Evolutionary conservation across 108 stramenopile species (phyloP).

Genomic region (Heterococcus sp.): DNA sequence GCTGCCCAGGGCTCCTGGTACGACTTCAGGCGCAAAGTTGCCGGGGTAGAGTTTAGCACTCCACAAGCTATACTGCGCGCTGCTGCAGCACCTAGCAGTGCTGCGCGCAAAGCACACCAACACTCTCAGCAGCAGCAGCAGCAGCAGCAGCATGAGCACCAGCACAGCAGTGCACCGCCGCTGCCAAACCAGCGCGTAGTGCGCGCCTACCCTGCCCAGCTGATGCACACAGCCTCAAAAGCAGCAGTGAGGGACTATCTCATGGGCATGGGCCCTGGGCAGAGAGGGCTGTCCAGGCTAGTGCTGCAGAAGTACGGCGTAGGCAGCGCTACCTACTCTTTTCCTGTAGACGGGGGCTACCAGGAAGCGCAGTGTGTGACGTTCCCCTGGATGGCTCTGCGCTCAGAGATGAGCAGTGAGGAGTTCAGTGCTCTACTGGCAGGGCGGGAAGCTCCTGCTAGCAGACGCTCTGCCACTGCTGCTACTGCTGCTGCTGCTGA

Average conservation of each 20-base stretch:
- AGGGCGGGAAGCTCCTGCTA: not conserved
- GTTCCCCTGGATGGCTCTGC: slow-evolving; percentile 85
- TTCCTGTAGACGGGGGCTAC: slow-evolving; percentile 40
- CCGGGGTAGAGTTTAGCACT: slow-evolving; percentile 46
- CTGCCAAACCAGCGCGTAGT: slow-evolving; percentile 25
- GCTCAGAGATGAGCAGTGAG: slow-evolving; percentile 59
- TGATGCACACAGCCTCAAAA: slow-evolving; percentile 27
- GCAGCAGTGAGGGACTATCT: slow-evolving; percentile 27
- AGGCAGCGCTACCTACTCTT: slow-evolving; percentile 66
- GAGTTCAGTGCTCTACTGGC: slow-evolving; percentile 41
- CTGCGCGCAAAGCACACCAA: not conserved
- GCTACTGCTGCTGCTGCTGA: no score
- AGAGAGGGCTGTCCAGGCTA: slow-evolving; percentile 60
- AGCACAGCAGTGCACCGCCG: not conserved
- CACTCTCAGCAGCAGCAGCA: not conserved
- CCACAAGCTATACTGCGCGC: no score
- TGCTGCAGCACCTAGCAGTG: no score
- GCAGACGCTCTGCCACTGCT: not conserved
- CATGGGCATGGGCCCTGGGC: slow-evolving; percentile 13
- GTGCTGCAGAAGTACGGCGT: slow-evolving; percentile 83
- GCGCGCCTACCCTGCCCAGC: slow-evolving; percentile 15
- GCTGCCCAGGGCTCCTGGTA: slow-evolving; percentile 82
- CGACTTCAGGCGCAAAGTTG: slow-evolving; percentile 74
- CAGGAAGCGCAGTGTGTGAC: slow-evolving; percentile 71
- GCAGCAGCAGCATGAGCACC: not conserved